Conservation (phyloP, 208 protist genomes). For the Leishmania guyanensis region DNA sequence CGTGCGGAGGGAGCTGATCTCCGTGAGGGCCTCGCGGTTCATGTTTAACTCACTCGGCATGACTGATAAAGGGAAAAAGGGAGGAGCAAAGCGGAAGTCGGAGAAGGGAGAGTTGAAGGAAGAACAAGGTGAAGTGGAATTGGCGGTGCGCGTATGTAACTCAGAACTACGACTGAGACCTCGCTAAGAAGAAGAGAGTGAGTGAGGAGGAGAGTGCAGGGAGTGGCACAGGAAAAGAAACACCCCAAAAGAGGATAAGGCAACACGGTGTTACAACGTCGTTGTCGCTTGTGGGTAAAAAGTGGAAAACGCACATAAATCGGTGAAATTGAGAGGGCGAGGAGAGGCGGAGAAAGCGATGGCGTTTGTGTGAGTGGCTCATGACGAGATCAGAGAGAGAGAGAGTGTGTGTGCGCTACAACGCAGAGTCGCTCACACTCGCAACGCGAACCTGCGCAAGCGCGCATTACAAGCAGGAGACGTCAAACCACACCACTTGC, state of each 20-base stretch:
- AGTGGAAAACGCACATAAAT: background rate
- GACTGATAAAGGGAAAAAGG: background rate
- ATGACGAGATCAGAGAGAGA: background rate
- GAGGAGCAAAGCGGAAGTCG: background rate
- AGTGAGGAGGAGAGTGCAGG: background rate
- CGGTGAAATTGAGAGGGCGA: background rate
- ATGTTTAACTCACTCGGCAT: slow-evolving; percentile 1
- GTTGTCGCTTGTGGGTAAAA: background rate
- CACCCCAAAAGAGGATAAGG: background rate
- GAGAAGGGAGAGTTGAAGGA: background rate
- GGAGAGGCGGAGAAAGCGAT: background rate
- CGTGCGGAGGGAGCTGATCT: slow-evolving; percentile 17
- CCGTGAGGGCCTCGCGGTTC: slow-evolving; percentile 17
- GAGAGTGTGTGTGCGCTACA: background rate
- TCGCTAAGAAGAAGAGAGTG: background rate
- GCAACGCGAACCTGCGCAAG: background rate
- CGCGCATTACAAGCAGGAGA: background rate
- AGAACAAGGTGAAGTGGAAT: background rate
- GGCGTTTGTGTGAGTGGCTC: background rate
- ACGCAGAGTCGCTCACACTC: background rate
- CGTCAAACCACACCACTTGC: background rate
- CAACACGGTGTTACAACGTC: background rate
- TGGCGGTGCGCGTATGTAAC: background rate
- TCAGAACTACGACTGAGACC: background rate
- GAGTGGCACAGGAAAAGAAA: background rate